A percentile compares a stretch with the other conserved stretches of the same genome.
phyloP scores from a whole-genome alignment of 129 eudicot genomes.

The Deinandra increscens region DNA sequence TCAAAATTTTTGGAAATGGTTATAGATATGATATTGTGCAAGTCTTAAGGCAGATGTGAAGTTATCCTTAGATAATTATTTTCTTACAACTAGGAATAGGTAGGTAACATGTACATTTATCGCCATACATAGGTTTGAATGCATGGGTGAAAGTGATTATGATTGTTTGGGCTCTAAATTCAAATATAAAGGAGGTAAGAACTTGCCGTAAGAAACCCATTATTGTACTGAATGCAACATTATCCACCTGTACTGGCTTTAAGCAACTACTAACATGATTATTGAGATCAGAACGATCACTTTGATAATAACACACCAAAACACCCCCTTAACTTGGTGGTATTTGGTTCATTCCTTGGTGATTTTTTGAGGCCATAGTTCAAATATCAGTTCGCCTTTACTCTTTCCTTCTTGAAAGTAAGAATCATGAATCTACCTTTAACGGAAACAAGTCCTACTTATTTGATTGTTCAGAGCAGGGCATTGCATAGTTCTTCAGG shows the following conservation, averaged over 20 bases:
- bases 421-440: background rate
- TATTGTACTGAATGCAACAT: background rate
- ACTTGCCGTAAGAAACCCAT: no score
- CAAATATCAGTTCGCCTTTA: background rate
- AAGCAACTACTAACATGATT: background rate
- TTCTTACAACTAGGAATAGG: background rate
- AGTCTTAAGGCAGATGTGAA: background rate
- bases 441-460: constrained; percentile 13
- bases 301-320: background rate
- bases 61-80: no score
- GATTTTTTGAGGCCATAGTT: background rate
- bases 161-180: background rate
- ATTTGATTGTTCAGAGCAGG: constrained; percentile 53
- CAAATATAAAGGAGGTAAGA: background rate
- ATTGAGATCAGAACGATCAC: background rate
- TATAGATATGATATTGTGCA: background rate
- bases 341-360: background rate
- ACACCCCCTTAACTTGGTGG: background rate
- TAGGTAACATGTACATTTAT: background rate
- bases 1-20: no score
- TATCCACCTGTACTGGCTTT: background rate
- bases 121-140: background rate
- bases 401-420: background rate
- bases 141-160: constrained; percentile 2
- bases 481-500: constrained; percentile 45